Percentiles rank a stretch among this genome's conserved stretches.
These are phyloP conservation scores for Aspergillus puulaauensis DNA, from an alignment of 2,329 filamentous ascomycete genomes.

Conservation along the genomic window DNA sequence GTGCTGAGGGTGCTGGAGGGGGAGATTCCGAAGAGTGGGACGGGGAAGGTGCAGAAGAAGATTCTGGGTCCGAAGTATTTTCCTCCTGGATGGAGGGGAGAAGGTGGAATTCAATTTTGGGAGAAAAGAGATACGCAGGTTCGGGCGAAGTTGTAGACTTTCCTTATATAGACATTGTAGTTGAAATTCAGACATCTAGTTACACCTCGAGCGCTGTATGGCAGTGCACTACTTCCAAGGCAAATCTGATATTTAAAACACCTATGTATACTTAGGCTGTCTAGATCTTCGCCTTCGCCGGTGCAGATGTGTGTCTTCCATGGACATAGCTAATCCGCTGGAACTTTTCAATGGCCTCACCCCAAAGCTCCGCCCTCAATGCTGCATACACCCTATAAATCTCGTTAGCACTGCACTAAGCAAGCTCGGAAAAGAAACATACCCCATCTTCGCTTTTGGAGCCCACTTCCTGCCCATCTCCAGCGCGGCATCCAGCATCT, in stretches of 20 bases:
- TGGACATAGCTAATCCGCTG: slow-evolving; percentile 56
- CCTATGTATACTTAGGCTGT: no score
- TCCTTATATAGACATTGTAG: no score
- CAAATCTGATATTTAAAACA: no score
- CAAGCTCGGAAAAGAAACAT: background rate
- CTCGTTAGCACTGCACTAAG: background rate
- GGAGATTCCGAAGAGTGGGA: slow-evolving; percentile 55
- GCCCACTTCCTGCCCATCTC: slow-evolving; percentile 45
- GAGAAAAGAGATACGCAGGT: background rate
- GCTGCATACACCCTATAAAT: slow-evolving; percentile 47
- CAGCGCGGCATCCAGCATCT: slow-evolving; percentile 50
- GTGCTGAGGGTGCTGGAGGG: slow-evolving; percentile 74
- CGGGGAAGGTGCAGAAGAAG: slow-evolving; percentile 71
- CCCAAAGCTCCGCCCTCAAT: slow-evolving; percentile 54
- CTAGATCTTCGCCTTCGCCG: slow-evolving; percentile 9
- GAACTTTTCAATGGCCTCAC: slow-evolving; percentile 53
- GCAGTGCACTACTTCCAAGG: no score
- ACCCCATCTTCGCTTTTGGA: slow-evolving; percentile 36
- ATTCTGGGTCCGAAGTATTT: slow-evolving; percentile 36
- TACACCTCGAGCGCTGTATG: no score
- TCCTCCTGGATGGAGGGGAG: slow-evolving; percentile 25
- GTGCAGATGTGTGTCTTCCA: slow-evolving; percentile 25
- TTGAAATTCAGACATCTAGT: no score
- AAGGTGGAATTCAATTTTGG: slow-evolving; percentile 27
- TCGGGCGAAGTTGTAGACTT: background rate